phyloP scores from a whole-genome alignment of 768 basidiomycete genomes.

The Filobasidium floriforme region DNA sequence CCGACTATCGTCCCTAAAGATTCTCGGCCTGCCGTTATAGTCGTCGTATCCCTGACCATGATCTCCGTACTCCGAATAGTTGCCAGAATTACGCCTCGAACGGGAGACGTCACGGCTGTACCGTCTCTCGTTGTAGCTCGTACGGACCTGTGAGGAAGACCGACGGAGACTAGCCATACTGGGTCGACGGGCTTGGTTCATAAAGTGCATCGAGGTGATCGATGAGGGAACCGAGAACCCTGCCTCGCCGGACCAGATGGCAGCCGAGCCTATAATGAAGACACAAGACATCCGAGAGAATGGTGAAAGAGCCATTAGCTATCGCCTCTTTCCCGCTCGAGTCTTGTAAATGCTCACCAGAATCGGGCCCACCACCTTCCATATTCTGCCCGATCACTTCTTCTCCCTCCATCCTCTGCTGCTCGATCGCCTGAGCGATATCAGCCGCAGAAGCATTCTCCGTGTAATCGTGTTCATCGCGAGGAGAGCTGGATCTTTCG shows the following conservation, averaged over 20 bases:
- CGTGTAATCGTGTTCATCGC: slow-evolving; percentile 58
- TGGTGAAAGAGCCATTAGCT: no score
- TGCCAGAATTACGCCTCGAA: slow-evolving; percentile 13
- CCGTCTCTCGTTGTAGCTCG: slow-evolving; percentile 15
- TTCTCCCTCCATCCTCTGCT: slow-evolving; percentile 13
- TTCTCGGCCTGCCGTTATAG: slow-evolving; percentile 2
- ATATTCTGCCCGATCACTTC: slow-evolving; percentile 11
- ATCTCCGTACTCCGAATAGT: slow-evolving; percentile 7
- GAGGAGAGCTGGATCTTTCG: no score
- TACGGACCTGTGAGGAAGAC: slow-evolving; percentile 10
- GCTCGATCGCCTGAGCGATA: slow-evolving; percentile 58
- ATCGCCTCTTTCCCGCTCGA: no score
- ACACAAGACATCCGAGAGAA: no score
- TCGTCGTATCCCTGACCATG: slow-evolving; percentile 2
- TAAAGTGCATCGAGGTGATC: slow-evolving; percentile 30
- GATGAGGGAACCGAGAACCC: slow-evolving; percentile 28
- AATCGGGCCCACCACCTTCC: slow-evolving; percentile 13
- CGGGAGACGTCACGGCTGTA: slow-evolving; percentile 10
- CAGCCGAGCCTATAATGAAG: not conserved
- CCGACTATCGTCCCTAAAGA: slow-evolving; percentile 12
- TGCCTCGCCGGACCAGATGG: slow-evolving; percentile 28
- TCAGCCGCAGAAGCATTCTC: slow-evolving; percentile 75
- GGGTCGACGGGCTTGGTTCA: slow-evolving; percentile 22
- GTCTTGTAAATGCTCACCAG: not conserved
- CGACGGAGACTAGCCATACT: slow-evolving; percentile 22